A percentile compares a stretch with the other conserved stretches of the same genome.
Conservation (phyloP, 75 land plant genomes). For the Picea glauca region DNA sequence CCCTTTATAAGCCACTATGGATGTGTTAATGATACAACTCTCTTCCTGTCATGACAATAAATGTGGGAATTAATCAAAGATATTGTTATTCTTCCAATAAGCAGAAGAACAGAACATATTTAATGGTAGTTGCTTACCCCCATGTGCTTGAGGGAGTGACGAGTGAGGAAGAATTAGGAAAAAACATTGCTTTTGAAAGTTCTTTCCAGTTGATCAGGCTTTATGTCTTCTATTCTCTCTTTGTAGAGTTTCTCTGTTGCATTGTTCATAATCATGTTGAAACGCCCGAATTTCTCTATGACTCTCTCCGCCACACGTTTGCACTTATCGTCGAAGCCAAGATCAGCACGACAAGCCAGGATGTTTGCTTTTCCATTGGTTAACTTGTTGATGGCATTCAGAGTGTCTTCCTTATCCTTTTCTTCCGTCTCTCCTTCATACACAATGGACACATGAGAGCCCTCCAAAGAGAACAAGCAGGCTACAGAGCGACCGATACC, state of each 20-base stretch:
- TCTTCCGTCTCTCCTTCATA: constrained; percentile 67
- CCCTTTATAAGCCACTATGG: constrained; percentile 72
- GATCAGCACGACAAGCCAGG: constrained; percentile 48
- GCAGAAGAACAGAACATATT: too few relatives aligned
- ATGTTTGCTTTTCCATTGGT: constrained; percentile 45
- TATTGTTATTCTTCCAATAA: too few relatives aligned
- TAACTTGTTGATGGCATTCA: constrained; percentile 44
- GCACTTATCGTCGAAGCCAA: constrained; percentile 88
- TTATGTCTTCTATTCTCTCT: constrained; percentile 47
- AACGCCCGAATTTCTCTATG: constrained; percentile 49
- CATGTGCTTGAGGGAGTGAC: constrained; percentile 70
- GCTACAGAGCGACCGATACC: constrained; percentile 86
- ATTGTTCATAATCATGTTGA: constrained; percentile 84
- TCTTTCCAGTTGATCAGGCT: constrained; percentile 51
- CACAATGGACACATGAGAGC: constrained; percentile 85
- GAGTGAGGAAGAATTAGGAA: constrained; percentile 60
- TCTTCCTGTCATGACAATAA: constrained; percentile 27
- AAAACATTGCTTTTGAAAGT: constrained; percentile 84
- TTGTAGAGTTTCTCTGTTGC: constrained; percentile 66
- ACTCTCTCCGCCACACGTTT: constrained; percentile 70
- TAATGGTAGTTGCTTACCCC: background rate
- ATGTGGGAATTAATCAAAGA: background rate
- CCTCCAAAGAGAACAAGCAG: constrained; percentile 58
- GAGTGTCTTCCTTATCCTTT: constrained; percentile 70
- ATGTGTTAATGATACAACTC: constrained; percentile 65